These are phyloP conservation scores for Calonectria leucothoes DNA, from an alignment of 2,329 filamentous ascomycete genomes.

Conservation along the genomic window DNA sequence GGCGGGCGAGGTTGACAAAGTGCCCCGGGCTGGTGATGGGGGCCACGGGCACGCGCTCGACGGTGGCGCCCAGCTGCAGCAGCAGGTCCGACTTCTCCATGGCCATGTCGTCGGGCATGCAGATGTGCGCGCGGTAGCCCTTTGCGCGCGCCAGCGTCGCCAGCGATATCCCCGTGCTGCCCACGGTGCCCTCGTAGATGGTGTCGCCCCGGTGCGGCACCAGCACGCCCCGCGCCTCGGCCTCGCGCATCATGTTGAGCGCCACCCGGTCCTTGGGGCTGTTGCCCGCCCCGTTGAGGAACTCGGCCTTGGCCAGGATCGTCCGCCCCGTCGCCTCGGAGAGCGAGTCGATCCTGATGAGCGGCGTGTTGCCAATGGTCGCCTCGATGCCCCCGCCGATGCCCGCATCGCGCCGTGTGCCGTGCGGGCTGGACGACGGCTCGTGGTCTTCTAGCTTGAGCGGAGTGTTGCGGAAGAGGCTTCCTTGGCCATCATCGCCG, in stretches of 20 bases:
- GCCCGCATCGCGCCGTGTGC: conserved; percentile 33
- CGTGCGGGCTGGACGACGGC: conserved; percentile 39
- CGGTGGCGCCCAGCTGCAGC: conserved; percentile 88
- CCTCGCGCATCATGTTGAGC: conserved; percentile 85
- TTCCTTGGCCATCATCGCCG: conserved; percentile 50
- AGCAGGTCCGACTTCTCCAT: conserved; percentile 91
- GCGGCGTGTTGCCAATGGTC: conserved; percentile 92
- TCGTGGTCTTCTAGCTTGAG: conserved; percentile 69
- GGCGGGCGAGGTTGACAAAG: conserved; percentile 91
- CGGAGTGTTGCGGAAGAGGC: conserved; percentile 59
- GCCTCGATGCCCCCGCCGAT: conserved; percentile 86
- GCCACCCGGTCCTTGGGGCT: conserved; percentile 97
- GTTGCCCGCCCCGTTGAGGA: conserved; percentile 93
- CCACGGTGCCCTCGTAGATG: conserved; percentile 97
- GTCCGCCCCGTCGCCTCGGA: conserved; percentile 88
- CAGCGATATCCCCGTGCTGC: conserved; percentile 94
- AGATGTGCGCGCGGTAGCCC: conserved; percentile 94
- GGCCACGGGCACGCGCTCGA: conserved; percentile 89
- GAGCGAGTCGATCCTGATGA: conserved; percentile 87
- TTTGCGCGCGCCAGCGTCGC: conserved; percentile 88
- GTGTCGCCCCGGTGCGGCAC: conserved; percentile 87
- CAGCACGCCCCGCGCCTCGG: conserved; percentile 82
- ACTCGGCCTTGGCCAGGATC: conserved; percentile 95
- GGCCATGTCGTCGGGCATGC: conserved; percentile 94
- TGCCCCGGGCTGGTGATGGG: conserved; percentile 94